These are phyloP conservation scores for Cytospora leucostoma DNA, from an alignment of 2,329 filamentous ascomycete species.

Conservation along the genomic window DNA sequence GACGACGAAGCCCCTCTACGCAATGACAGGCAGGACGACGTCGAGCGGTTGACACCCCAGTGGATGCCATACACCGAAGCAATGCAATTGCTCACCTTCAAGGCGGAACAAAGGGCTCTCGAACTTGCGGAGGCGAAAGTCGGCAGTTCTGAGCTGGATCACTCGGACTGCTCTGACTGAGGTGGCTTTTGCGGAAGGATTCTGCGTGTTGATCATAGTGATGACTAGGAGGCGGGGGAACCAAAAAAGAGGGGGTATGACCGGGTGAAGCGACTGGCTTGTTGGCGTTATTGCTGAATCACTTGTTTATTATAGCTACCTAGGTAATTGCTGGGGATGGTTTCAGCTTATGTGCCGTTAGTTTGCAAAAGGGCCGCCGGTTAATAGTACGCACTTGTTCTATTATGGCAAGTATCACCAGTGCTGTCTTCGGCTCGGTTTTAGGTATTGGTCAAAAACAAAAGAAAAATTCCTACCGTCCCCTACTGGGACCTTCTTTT, in stretches of 20 bases:
- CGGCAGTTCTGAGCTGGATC: background rate
- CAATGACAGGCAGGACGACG: conserved; percentile 35
- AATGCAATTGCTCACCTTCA: conserved; percentile 32
- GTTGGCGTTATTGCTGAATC: background rate
- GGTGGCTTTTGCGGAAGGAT: background rate
- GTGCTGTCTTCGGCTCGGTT: background rate
- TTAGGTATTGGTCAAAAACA: background rate
- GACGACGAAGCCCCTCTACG: conserved; percentile 34
- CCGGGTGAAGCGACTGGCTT: background rate
- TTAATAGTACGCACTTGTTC: background rate
- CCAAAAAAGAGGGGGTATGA: background rate
- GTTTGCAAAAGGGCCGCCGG: background rate
- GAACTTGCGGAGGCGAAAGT: background rate
- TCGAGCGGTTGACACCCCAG: conserved; percentile 35
- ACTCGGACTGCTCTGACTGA: background rate
- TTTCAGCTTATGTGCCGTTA: background rate
- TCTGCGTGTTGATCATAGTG: background rate
- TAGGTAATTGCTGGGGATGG: background rate
- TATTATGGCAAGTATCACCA: background rate
- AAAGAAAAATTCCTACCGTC: too few relatives aligned
- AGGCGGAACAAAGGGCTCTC: conserved; percentile 31
- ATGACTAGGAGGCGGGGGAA: background rate
- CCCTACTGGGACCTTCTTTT: too few relatives aligned
- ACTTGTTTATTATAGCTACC: background rate
- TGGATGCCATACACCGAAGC: conserved; percentile 33